These are phyloP conservation scores for Claviceps sorghi DNA, from an alignment of 2,329 filamentous ascomycete species.

Conservation along the genomic window DNA sequence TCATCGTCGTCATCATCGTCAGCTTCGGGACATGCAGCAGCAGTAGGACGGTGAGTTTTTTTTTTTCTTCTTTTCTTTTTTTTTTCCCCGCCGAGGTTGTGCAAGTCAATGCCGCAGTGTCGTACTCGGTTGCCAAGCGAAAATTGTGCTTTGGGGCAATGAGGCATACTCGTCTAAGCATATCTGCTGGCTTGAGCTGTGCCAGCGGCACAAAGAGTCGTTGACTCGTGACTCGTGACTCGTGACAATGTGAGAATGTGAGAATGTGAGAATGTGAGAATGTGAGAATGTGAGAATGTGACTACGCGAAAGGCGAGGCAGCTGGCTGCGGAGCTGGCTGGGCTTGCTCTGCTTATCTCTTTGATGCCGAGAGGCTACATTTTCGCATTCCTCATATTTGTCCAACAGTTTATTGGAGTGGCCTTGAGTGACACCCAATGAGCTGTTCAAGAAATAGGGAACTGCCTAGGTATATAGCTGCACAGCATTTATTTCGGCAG, in stretches of 20 bases:
- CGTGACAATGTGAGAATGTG: background rate
- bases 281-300: too few relatives aligned
- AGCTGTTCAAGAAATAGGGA: too few relatives aligned
- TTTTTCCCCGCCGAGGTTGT: background rate
- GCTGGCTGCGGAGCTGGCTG: background rate
- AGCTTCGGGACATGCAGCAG: background rate
- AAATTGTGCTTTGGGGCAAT: background rate
- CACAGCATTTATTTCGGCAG: too few relatives aligned
- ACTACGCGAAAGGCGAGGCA: background rate
- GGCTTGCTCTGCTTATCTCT: background rate
- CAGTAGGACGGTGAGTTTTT: too few relatives aligned
- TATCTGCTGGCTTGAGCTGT: background rate
- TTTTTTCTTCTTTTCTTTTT: background rate
- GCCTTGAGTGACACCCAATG: too few relatives aligned
- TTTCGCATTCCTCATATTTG: too few relatives aligned
- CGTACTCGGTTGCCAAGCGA: background rate
- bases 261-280: too few relatives aligned
- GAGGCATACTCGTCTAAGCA: background rate
- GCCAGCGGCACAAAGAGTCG: background rate
- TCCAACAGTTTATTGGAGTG: too few relatives aligned
- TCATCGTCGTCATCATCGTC: background rate
- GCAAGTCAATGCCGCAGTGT: background rate
- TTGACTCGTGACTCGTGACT: background rate
- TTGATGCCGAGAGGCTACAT: too few relatives aligned
- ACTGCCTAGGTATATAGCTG: too few relatives aligned